These are phyloP conservation scores for Termitomyces sp. DNA, from an alignment of 768 basidiomycete genomes.

Conservation along the genomic window DNA sequence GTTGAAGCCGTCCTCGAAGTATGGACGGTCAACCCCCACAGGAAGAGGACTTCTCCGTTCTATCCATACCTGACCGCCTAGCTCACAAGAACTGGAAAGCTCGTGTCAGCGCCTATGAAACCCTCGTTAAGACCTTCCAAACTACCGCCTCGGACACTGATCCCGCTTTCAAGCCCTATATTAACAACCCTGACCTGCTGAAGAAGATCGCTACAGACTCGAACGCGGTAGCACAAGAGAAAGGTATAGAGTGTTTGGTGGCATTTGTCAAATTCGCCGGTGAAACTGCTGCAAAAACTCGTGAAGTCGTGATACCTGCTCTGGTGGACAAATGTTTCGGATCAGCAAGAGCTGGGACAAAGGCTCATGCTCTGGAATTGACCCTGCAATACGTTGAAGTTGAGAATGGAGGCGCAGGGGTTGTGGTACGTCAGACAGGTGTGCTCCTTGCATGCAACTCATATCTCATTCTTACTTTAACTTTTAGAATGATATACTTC, in stretches of 20 bases:
- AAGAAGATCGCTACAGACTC: constrained; percentile 88
- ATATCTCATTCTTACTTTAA: constrained; percentile 24
- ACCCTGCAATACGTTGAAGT: constrained; percentile 89
- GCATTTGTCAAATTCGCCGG: constrained; percentile 89
- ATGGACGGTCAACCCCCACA: constrained; percentile 92
- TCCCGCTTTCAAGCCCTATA: constrained; percentile 89
- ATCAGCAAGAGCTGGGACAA: constrained; percentile 87
- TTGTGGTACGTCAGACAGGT: constrained; percentile 67
- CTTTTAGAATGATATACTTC: constrained; percentile 69
- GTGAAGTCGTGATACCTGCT: constrained; percentile 80
- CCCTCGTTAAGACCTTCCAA: constrained; percentile 82
- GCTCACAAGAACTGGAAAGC: constrained; percentile 99
- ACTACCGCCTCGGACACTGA: constrained; percentile 90
- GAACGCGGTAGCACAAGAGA: constrained; percentile 98
- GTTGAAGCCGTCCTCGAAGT: constrained; percentile 14
- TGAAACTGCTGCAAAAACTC: constrained; percentile 78
- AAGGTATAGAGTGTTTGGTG: constrained; percentile 87
- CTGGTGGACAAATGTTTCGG: constrained; percentile 96
- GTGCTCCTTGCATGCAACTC: constrained; percentile 15
- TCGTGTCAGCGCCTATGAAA: constrained; percentile 87
- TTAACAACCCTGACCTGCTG: constrained; percentile 71
- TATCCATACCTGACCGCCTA: constrained; percentile 78
- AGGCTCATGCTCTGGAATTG: constrained; percentile 81
- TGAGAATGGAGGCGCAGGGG: constrained; percentile 83
- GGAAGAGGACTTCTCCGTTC: constrained; percentile 88